Percentiles rank a stretch among this genome's conserved stretches.
These are phyloP conservation scores for Hymenoscyphus fraxineus DNA, from an alignment of 2,329 filamentous ascomycete species.

Conservation along the genomic window DNA sequence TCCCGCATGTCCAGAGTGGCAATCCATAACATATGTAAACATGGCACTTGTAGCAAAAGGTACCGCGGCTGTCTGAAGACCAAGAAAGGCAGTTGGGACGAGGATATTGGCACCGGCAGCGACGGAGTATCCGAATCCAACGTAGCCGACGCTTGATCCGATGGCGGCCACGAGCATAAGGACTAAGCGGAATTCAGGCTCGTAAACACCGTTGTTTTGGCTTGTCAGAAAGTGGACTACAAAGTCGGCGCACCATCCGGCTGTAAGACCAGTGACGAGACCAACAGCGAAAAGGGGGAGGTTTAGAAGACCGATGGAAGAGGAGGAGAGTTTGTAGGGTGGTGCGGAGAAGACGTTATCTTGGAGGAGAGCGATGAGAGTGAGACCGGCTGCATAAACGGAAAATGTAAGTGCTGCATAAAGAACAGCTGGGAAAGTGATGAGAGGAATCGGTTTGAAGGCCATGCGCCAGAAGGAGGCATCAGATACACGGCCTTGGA, in stretches of 20 bases:
- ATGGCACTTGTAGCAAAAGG: constrained; percentile 38
- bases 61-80: constrained; percentile 37
- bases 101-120: constrained; percentile 32
- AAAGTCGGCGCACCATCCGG: constrained; percentile 38
- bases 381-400: constrained; percentile 25
- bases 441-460: constrained; percentile 45
- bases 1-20: constrained; percentile 38
- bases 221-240: constrained; percentile 43
- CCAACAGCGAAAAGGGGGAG: constrained; percentile 23
- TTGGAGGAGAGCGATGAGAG: constrained; percentile 27
- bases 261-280: constrained; percentile 36
- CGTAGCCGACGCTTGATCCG: constrained; percentile 37
- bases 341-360: constrained; percentile 24
- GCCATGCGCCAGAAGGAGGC: constrained; percentile 38
- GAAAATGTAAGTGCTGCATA: constrained; percentile 27
- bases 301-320: constrained; percentile 24
- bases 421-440: constrained; percentile 46
- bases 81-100: constrained; percentile 36
- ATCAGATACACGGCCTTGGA: constrained; percentile 38
- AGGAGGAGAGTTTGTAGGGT: constrained; percentile 24
- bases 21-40: constrained; percentile 41
- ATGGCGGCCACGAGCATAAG: constrained; percentile 35
- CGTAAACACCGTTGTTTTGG: constrained; percentile 49
- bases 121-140: constrained; percentile 40
- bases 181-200: constrained; percentile 49